These are phyloP conservation scores for Aspergillus caelatus DNA, from an alignment of 2,329 filamentous ascomycete genomes.

Conservation along the genomic window DNA sequence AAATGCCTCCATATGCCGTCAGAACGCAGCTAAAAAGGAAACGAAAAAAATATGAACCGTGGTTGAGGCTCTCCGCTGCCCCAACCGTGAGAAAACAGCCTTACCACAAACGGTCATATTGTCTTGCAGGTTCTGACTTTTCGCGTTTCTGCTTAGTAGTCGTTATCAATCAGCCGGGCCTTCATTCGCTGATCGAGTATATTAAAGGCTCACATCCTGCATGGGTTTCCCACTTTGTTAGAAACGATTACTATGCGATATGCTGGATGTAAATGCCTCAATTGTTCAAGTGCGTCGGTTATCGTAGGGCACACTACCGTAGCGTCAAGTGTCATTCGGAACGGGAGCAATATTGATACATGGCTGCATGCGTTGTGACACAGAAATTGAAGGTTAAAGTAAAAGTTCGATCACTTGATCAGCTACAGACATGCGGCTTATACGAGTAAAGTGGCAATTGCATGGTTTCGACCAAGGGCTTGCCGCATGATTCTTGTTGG, in stretches of 20 bases:
- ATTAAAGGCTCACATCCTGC: conserved; percentile 6
- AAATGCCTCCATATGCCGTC: conserved; percentile 9
- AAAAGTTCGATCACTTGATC: neutral
- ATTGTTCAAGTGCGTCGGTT: neutral
- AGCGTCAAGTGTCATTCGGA: neutral
- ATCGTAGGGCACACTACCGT: neutral
- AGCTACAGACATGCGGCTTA: neutral
- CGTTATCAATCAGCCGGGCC: conserved; percentile 6
- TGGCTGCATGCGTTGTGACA: neutral
- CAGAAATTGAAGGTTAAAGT: neutral
- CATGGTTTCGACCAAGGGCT: neutral
- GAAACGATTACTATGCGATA: conserved; percentile 1
- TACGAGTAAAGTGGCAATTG: neutral
- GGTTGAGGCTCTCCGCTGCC: conserved; percentile 34
- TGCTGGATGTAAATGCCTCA: conserved; percentile 10
- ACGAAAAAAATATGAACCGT: conserved; percentile 24
- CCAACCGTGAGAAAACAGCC: conserved; percentile 18
- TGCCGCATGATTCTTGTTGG: neutral
- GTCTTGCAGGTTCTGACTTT: conserved; percentile 20
- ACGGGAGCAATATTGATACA: neutral
- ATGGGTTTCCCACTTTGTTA: conserved; percentile 2
- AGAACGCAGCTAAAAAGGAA: conserved; percentile 8
- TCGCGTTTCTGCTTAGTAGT: conserved; percentile 23
- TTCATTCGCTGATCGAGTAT: conserved; percentile 10
- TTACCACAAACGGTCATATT: conserved; percentile 29